Evolutionary conservation across 2,329 filamentous ascomycete species (phyloP), one percentile per base, ranked within the genome.

Genomic region (Xylariales sp.): DNA sequence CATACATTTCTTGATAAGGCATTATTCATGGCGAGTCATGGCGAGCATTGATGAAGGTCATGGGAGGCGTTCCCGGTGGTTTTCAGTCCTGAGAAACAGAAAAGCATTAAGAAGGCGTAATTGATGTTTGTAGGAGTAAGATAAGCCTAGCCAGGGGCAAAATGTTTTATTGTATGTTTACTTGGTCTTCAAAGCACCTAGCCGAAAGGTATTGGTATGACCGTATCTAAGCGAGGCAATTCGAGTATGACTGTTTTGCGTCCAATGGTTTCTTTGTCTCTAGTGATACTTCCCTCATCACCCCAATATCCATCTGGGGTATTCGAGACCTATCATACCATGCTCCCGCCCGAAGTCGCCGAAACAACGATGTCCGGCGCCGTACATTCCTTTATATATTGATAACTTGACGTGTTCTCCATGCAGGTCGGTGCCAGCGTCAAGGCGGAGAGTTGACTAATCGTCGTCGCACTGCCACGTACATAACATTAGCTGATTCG

Each of bases 381-480:
- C 23, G 65, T 57, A 59, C 74, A 76, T 58, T 74, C 67, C 18
- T 75, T 71, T 58, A 75, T 65, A 28, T 73, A 75, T 59, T 76
- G 73, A 34, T 43, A 67, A 3, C 57, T 57, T 1, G 67, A 66
- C 39, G 43, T 66, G 28, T 59, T 71, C 64, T 75, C 73, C 1
- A 59, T 68, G 46, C 75, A 76, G 23, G 43, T 68, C 18, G 75
- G 73, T 6, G n/a, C 32, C 23, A 76, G 69, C 9, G 70, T 71
- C 32, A 69, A 55, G 9, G 58, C 64, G 5, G 74, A 69, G 34
- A 71, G 69, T 34, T 75, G 72, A 32, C 36, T 72, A 5, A 69
- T 66, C 1, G 54, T 63, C 16, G 60, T 61, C 16, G 60, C 62
- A 12, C 74, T 75, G 45, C 9, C 32, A 16, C 28, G 43, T 16